Evolutionary conservation across 306 rosid genomes (phyloP), one percentile per base, ranked within the genome.

Genomic region (Trifolium repens): DNA sequence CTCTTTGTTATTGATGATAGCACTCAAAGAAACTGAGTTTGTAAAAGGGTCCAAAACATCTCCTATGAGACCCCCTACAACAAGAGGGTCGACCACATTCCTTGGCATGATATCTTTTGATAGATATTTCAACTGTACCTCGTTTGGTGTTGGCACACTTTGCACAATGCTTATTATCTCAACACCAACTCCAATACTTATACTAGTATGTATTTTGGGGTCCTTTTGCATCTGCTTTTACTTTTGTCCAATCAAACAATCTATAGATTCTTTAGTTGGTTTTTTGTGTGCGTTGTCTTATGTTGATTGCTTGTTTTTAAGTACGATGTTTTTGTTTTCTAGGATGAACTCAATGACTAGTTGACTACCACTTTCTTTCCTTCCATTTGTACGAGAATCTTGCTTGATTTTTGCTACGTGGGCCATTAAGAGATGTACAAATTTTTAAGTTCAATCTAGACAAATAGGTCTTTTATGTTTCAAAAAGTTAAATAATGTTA

Each of bases 11-110:
- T 72, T 79, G 67, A 47, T 47, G 49, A 44, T 11, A 50, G 78
- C 16, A 1, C 16, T 57, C 3, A 84, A 30, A 30, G 81, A 57
- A 64, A 74, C 70, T 0, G 83, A 39, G 64, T 16, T 42, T 15
- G 85, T 74, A 9, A 84, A 84, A 57, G 88, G 85, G 64, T 73
- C 57, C 4, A 84, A 75, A 58, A 84, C 81, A 78, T 84, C 88
- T 39, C 81, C 83, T 5, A 84, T 78, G 8, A 84, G 75, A 59
- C 85, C 66, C 0, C 85, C 85, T 44, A 77, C 53, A 63, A 42
- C 63, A 27, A 78, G 80, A 69, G 83, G 74, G 46, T 84, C 52
- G 24, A 52, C 73, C 7, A 42, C 30, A 24, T 69, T 76, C 0
- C 60, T 40, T 26, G 74, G n/a, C 73, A 83, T 63, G 24, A 35